These are phyloP conservation scores for Meredithiella fracta DNA, from an alignment of 2,329 filamentous ascomycete genomes.

Conservation along the genomic window DNA sequence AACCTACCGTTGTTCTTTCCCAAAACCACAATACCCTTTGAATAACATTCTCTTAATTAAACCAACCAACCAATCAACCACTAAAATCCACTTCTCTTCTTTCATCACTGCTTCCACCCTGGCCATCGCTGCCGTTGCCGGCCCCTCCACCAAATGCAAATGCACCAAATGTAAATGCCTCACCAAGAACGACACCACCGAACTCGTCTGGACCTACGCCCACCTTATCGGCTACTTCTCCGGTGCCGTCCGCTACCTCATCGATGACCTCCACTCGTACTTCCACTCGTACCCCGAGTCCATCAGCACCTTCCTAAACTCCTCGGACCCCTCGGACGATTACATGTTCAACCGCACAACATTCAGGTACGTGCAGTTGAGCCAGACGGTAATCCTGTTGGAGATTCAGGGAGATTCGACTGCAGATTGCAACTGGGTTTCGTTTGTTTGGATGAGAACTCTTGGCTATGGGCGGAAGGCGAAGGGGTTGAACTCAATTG, in stretches of 20 bases:
- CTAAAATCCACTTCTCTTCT: conserved; percentile 14
- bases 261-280: conserved; percentile 14
- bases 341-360: conserved; percentile 14
- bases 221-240: conserved; percentile 38
- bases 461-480: conserved; percentile 14
- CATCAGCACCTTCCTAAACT: conserved; percentile 16
- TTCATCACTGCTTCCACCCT: conserved; percentile 8
- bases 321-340: conserved; percentile 9
- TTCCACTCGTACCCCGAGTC: conserved; percentile 14
- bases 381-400: conserved; percentile 10
- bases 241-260: conserved; percentile 14
- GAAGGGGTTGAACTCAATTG: conserved; percentile 16
- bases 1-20: neutral
- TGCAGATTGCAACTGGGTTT: conserved; percentile 13
- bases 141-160: conserved; percentile 9
- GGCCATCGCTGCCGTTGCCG: conserved; percentile 7
- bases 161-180: conserved; percentile 15
- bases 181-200: conserved; percentile 13
- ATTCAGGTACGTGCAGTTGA: conserved; percentile 13
- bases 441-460: conserved; percentile 15
- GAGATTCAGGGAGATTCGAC: conserved; percentile 9
- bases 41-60: neutral
- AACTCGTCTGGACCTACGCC: conserved; percentile 23
- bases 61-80: neutral
- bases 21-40: conserved; percentile 8